Conservation (phyloP, 306 rosid genomes). For the Styphnolobium japonicum region DNA sequence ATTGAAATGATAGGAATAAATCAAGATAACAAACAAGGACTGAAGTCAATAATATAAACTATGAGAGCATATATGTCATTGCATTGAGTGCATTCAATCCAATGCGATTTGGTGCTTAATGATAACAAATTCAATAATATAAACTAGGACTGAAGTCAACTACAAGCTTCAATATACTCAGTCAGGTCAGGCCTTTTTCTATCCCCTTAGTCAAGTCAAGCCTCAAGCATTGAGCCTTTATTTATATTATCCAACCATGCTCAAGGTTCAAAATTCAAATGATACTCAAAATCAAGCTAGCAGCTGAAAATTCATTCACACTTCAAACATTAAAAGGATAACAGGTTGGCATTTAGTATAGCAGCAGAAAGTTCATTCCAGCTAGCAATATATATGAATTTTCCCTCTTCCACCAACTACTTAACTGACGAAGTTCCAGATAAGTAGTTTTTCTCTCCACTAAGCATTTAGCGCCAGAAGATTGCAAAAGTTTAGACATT, state of each 20-base stretch:
- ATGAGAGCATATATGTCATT: not conserved
- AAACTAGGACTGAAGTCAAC: not conserved
- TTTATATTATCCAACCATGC: not conserved
- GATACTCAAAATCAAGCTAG: constrained; percentile 15
- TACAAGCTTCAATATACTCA: not conserved
- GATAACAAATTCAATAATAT: not conserved
- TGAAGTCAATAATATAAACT: not conserved
- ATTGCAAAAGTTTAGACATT: not conserved
- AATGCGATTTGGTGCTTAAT: not conserved
- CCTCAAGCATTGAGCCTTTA: not conserved
- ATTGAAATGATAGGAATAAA: not conserved
- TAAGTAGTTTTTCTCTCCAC: not conserved
- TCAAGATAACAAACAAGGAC: not conserved
- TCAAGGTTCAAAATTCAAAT: not conserved
- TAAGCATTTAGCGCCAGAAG: not conserved
- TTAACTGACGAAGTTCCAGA: not conserved
- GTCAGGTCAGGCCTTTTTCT: not conserved
- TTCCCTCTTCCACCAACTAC: not conserved
- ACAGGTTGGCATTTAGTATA: not conserved
- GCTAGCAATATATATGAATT: not conserved
- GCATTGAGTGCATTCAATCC: not conserved
- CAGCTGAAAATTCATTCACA: too few relatives aligned
- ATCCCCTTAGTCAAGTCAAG: not conserved
- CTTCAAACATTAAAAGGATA: not conserved
- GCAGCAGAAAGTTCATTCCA: not conserved